phyloP scores from a whole-genome alignment of 177 flowering plant genomes.

The Vitis hybrid region DNA sequence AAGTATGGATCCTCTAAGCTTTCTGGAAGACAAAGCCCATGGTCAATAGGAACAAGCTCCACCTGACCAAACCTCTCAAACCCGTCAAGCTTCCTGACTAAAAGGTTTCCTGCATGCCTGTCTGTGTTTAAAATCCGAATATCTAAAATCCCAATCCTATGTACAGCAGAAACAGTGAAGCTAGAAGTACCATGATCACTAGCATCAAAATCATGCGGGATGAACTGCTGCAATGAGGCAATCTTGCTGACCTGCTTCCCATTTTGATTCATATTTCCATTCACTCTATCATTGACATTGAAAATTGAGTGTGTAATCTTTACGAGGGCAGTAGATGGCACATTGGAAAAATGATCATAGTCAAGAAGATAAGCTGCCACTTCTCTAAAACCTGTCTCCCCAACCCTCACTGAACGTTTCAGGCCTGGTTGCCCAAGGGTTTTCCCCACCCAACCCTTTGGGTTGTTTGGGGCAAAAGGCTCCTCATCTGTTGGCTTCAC shows the following conservation, averaged over 20 bases:
- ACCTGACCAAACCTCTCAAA: slow-evolving; percentile 35
- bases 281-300: slow-evolving; percentile 38
- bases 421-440: slow-evolving; percentile 47
- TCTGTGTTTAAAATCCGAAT: slow-evolving; percentile 43
- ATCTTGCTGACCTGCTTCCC: slow-evolving; percentile 37
- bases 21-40: slow-evolving; percentile 47
- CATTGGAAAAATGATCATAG: slow-evolving; percentile 41
- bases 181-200: slow-evolving; percentile 51
- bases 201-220: slow-evolving; percentile 48
- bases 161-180: slow-evolving; percentile 44
- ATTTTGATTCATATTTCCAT: slow-evolving; percentile 13
- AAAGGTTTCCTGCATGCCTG: slow-evolving; percentile 44
- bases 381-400: slow-evolving; percentile 50
- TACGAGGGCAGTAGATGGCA: slow-evolving; percentile 45
- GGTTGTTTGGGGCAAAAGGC: slow-evolving; percentile 52
- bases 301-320: slow-evolving; percentile 46
- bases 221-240: slow-evolving; percentile 44
- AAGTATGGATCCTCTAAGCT: slow-evolving; percentile 49
- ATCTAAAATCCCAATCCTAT: slow-evolving; percentile 44
- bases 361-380: slow-evolving; percentile 51
- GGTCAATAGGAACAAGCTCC: slow-evolving; percentile 48
- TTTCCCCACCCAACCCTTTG: slow-evolving; percentile 50
- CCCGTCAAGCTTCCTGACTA: slow-evolving; percentile 33
- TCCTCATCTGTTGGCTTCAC: slow-evolving; percentile 52
- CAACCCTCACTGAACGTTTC: slow-evolving; percentile 45